Conservation (phyloP, 306 rosid genomes). For the Senna siamea region DNA sequence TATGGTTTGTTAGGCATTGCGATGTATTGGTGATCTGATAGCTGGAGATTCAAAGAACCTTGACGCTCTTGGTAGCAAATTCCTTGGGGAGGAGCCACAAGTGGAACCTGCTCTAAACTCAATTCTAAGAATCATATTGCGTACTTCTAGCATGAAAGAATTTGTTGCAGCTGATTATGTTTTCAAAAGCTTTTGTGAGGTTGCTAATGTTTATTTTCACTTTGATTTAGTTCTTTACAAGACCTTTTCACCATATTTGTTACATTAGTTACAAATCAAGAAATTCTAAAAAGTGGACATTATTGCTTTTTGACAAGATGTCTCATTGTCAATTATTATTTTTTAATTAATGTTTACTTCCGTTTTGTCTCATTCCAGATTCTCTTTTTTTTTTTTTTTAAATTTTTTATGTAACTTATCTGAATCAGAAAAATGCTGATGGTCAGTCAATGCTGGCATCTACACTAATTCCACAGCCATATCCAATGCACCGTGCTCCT, state of each 20-base stretch:
- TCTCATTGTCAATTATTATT: conserved; percentile 16
- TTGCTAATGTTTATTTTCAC: conserved; percentile 43
- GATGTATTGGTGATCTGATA: conserved; percentile 81
- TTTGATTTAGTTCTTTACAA: conserved; percentile 16
- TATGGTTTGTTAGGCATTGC: conserved; percentile 64
- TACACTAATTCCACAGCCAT: conserved; percentile 89
- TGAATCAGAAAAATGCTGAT: conserved; percentile 74
- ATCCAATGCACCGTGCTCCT: conserved; percentile 66
- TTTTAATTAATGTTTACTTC: conserved; percentile 4
- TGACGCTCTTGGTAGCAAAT: conserved; percentile 79
- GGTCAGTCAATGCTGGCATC: conserved; percentile 94
- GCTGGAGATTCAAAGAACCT: conserved; percentile 76
- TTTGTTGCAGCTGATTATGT: conserved; percentile 87
- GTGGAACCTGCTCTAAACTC: conserved; percentile 87
- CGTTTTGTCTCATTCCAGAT: conserved; percentile 5
- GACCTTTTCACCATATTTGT: conserved; percentile 20
- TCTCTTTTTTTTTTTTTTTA: not conserved
- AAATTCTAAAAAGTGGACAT: conserved; percentile 11
- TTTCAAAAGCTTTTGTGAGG: conserved; percentile 93
- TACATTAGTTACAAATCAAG: conserved; percentile 1
- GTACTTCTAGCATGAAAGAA: conserved; percentile 85
- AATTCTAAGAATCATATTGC: conserved; percentile 77
- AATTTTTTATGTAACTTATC: conserved; percentile 29
- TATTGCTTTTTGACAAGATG: conserved; percentile 25
- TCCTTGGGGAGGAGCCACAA: conserved; percentile 84